Conservation (phyloP, 345 rosid genomes). For the Rhodamnia rubescens region DNA sequence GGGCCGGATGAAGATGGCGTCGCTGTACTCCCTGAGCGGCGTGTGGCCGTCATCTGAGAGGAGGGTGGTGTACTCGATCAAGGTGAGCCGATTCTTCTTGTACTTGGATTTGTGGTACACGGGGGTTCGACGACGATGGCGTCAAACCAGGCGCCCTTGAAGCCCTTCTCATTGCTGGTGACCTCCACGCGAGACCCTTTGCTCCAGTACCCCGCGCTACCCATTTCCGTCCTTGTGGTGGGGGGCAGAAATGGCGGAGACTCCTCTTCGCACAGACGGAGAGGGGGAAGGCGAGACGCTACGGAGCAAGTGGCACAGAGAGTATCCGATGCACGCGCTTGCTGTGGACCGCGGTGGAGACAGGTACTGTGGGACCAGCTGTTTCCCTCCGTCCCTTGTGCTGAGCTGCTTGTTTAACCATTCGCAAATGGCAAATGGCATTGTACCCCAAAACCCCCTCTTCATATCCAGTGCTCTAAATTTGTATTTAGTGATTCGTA, state of each 20-base stretch:
- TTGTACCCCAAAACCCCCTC: too few relatives aligned
- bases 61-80: constrained; percentile 2
- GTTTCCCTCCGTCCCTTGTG: too few relatives aligned
- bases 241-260: background rate
- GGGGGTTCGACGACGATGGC: background rate
- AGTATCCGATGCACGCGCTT: background rate
- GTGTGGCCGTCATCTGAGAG: background rate
- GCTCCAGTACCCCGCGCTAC: background rate
- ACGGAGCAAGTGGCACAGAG: background rate
- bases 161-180: background rate
- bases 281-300: background rate
- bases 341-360: background rate
- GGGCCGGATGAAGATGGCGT: background rate
- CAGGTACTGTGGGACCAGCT: too few relatives aligned
- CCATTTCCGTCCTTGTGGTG: background rate
- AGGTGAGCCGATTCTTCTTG: background rate
- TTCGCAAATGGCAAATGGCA: too few relatives aligned
- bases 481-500: too few relatives aligned
- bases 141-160: constrained; percentile 5
- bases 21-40: constrained; percentile 1
- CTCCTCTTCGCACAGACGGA: background rate
- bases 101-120: background rate
- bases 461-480: too few relatives aligned
- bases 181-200: constrained; percentile 5
- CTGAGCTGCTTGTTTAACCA: too few relatives aligned